A percentile compares a stretch with the other conserved stretches of the same genome.
phyloP scores from a whole-genome alignment of 305 asterid genomes.

The Rubia tinctorum region DNA sequence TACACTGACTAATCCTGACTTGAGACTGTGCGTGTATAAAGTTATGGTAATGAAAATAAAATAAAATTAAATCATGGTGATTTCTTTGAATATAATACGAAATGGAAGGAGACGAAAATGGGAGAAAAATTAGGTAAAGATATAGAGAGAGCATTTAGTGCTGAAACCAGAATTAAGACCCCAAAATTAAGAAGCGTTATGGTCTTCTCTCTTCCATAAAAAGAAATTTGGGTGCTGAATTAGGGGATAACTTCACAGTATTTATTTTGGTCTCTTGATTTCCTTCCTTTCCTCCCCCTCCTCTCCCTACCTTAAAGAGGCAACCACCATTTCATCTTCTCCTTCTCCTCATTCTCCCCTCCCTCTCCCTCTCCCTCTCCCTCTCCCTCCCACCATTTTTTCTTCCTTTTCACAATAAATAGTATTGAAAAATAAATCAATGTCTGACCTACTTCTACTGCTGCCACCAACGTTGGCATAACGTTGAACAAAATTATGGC shows the following conservation, averaged over 20 bases:
- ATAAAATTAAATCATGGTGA: no score
- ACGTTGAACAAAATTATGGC: conserved; percentile 8
- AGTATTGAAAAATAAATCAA: not conserved
- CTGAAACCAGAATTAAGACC: not conserved
- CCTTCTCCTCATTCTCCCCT: no score
- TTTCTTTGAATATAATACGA: no score
- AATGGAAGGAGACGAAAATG: not conserved
- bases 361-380: no score
- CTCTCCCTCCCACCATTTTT: no score
- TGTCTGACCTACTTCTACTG: not conserved
- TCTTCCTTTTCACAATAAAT: not conserved
- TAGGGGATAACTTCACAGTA: conserved; percentile 21
- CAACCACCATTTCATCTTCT: not conserved
- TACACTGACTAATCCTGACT: no score
- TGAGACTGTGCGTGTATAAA: no score
- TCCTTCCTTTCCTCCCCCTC: not conserved
- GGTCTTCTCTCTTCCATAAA: conserved; percentile 8
- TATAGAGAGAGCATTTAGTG: conserved; percentile 17
- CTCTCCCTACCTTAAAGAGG: not conserved
- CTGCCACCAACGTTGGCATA: not conserved
- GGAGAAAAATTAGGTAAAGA: conserved; percentile 21
- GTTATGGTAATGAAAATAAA: no score
- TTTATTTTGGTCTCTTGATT: not conserved
- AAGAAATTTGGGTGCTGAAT: conserved; percentile 13
- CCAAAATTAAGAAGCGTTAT: conserved; percentile 14